Percentiles rank a stretch among this genome's conserved stretches.
phyloP scores from a whole-genome alignment of 768 basidiomycete species.

The Boletellus emodensis region DNA sequence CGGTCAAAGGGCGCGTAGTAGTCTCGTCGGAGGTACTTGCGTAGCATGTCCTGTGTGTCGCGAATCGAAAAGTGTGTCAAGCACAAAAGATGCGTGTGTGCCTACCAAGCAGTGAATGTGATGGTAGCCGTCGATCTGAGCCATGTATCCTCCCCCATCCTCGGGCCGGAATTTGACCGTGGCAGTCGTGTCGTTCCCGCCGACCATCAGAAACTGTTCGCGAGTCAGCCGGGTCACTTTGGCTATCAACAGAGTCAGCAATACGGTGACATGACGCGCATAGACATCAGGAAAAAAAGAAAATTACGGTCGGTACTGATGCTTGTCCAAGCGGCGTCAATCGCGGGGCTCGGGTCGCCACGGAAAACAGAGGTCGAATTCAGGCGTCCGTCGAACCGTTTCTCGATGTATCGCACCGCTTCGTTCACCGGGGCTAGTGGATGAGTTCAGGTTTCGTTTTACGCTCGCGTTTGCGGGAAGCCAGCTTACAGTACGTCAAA shows the following conservation, averaged over 20 bases:
- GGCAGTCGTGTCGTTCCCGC: not conserved
- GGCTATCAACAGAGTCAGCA: not conserved
- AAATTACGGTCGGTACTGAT: not conserved
- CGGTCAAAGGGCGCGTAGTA: not conserved
- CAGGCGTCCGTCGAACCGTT: slow-evolving; percentile 1
- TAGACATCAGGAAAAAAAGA: no score
- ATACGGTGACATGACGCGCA: not conserved
- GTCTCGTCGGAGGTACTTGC: not conserved
- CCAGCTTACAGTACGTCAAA: not conserved
- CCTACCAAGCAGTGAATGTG: slow-evolving; percentile 8
- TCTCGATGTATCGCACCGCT: slow-evolving; percentile 2
- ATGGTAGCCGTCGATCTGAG: slow-evolving; percentile 3
- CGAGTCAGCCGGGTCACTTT: not conserved
- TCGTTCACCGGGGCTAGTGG: not conserved
- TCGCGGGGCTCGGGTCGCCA: not conserved
- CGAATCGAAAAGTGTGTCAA: not conserved
- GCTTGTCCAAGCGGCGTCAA: slow-evolving; percentile 4
- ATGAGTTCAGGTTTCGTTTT: not conserved
- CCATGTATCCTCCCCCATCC: slow-evolving; percentile 12
- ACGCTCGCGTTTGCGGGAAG: not conserved
- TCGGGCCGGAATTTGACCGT: slow-evolving; percentile 1
- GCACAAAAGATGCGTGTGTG: not conserved
- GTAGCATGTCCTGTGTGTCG: not conserved
- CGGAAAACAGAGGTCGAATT: not conserved
- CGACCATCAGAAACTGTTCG: slow-evolving; percentile 4